Conservation (phyloP, 2,329 filamentous ascomycete genomes). For the Botrytis fabae region DNA sequence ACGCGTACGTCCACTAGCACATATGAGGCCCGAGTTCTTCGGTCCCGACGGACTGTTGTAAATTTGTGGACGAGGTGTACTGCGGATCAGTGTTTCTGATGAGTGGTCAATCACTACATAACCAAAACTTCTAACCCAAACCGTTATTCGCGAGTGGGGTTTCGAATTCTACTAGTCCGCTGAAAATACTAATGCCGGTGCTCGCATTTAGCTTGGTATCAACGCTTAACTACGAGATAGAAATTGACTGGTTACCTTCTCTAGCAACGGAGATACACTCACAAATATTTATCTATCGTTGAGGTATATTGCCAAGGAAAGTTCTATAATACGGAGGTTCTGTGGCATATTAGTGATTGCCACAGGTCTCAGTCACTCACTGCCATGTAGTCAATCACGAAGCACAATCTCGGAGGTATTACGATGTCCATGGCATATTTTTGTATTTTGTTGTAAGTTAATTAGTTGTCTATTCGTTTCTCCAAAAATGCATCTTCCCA, state of each 20-base stretch:
- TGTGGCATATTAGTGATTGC: not conserved
- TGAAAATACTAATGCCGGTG: not conserved
- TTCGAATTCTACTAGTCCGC: too few relatives aligned
- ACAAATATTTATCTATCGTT: not conserved
- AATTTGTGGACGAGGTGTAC: not conserved
- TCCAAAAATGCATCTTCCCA: not conserved
- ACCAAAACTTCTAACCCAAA: not conserved
- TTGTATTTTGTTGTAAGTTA: not conserved
- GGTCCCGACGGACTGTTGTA: not conserved
- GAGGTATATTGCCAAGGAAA: not conserved
- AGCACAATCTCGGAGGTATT: too few relatives aligned
- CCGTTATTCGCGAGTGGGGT: too few relatives aligned
- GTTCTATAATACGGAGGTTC: too few relatives aligned
- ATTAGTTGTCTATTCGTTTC: not conserved
- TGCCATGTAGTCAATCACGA: too few relatives aligned
- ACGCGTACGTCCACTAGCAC: too few relatives aligned
- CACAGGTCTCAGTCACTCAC: too few relatives aligned
- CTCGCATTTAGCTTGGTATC: not conserved
- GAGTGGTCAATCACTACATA: not conserved
- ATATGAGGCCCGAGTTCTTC: too few relatives aligned
- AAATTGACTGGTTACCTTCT: not conserved
- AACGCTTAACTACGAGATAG: not conserved
- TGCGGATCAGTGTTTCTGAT: not conserved
- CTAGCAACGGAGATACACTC: not conserved
- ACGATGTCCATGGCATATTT: not conserved